phyloP scores from a whole-genome alignment of 352 stramenopile species.

The Phytophthora aleatoria region DNA sequence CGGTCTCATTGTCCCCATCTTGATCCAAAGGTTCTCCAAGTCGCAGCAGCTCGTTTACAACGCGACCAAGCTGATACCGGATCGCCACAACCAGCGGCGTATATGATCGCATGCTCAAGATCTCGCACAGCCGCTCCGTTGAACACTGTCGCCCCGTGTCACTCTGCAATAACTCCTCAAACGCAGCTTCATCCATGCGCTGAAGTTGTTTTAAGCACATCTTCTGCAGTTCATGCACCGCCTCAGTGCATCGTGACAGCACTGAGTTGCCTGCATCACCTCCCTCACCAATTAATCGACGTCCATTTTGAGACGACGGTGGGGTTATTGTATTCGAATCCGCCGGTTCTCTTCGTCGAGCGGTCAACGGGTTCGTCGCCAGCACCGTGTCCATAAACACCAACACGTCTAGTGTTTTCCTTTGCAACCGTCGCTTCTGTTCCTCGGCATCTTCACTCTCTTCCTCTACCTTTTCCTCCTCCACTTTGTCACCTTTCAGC shows the following conservation, averaged over 20 bases:
- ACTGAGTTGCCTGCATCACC: constrained; percentile 9
- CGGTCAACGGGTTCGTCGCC: constrained; percentile 44
- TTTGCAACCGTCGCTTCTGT: constrained; percentile 20
- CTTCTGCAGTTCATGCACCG: constrained; percentile 47
- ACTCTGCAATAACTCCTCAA: constrained; percentile 64
- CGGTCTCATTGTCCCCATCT: constrained; percentile 48
- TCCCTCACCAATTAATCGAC: constrained; percentile 2
- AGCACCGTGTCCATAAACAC: constrained; percentile 68
- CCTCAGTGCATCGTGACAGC: constrained; percentile 28
- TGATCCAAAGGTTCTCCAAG: constrained; percentile 56
- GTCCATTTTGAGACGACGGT: constrained; percentile 29
- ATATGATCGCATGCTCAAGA: constrained; percentile 63
- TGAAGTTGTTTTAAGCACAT: constrained; percentile 66
- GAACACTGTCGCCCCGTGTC: constrained; percentile 70
- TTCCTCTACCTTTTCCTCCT: constrained; percentile 1
- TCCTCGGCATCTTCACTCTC: constrained; percentile 3
- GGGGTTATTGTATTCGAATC: constrained; percentile 10
- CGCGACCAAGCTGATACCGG: constrained; percentile 77
- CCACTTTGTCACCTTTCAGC: constrained; percentile 12
- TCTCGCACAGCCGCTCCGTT: constrained; percentile 65
- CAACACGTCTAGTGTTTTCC: constrained; percentile 48
- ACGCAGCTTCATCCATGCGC: constrained; percentile 47
- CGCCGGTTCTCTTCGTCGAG: constrained; percentile 28
- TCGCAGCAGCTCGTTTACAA: constrained; percentile 78
- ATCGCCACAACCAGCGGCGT: constrained; percentile 75